Evolutionary conservation across 1,284 basidiomycete genomes (phyloP), one percentile per base, ranked within the genome.

Genomic region (Chiua sp.): DNA sequence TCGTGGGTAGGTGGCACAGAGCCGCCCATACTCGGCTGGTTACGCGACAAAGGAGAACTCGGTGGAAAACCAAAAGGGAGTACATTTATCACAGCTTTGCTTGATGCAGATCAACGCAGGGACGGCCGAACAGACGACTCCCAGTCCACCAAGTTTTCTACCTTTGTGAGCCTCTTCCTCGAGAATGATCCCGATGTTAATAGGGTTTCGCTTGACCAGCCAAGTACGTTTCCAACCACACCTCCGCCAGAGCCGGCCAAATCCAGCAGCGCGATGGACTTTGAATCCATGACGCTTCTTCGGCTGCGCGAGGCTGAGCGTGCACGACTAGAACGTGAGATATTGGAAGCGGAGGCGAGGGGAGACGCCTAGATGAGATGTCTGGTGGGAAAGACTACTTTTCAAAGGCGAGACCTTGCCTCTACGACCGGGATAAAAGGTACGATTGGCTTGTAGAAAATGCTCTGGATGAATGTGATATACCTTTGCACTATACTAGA

Each of bases 271-370:
- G 66, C 73, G 12, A 48, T 76, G 56, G 90, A 94, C 67, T 94
- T 88, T 59, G 93, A 95, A 75, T 88, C 89, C 18, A 74, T 93
- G 56, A 94, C 92, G 3, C 79, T 96, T 47, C 85, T 94, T 80
- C 84, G 90, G 8, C 82, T 95, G 75, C 82, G 93, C 35, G 91
- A 94, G 71, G 87, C 91, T 5, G 92, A 93, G 69, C 81, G 88
- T 37, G 90, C 88, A 62, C 79, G 88, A 50, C 70, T 94, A 33
- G 93, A 92, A 67, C 81, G 85, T 63, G 90, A 94, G 75, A 92
- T 94, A 60, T 73, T 83, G 48, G 88, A 90, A 67, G 81, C 83
- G 59, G 90, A 92, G 64, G 85, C 80, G 13, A 63, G 55, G 32
- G 71, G 54, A 30, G 63, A 70, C 3, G 26, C 32, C 32, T 32